These are phyloP conservation scores for Crinitomyces ghanaensis DNA, from an alignment of 805 yeast species.

Conservation along the genomic window DNA sequence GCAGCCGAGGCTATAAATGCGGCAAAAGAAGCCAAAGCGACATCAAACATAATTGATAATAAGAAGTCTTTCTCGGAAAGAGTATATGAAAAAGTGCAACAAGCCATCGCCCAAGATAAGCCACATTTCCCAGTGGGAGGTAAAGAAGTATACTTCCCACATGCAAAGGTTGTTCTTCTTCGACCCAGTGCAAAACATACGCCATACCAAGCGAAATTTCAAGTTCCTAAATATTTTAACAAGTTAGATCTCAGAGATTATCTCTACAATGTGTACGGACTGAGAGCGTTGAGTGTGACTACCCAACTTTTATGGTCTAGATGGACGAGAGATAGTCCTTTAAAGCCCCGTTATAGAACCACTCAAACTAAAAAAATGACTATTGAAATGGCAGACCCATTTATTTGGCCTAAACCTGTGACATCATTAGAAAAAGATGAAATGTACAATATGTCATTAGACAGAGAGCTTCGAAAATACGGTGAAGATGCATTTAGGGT, in stretches of 20 bases:
- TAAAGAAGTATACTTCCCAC: conserved; percentile 69
- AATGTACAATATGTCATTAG: conserved; percentile 25
- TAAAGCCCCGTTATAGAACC: conserved; percentile 57
- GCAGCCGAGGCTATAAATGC: neutral
- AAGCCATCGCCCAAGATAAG: conserved; percentile 30
- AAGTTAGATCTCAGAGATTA: conserved; percentile 92
- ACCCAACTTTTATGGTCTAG: conserved; percentile 71
- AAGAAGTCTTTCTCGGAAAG: conserved; percentile 5
- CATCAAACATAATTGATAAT: neutral
- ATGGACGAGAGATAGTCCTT: conserved; percentile 48
- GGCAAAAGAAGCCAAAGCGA: neutral
- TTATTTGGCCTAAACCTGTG: conserved; percentile 74
- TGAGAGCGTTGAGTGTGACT: conserved; percentile 80
- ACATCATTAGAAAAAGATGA: conserved; percentile 27
- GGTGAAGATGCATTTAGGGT: conserved; percentile 38
- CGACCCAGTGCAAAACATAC: conserved; percentile 94
- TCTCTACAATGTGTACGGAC: conserved; percentile 77
- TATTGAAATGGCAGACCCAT: conserved; percentile 90
- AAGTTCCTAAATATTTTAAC: conserved; percentile 88
- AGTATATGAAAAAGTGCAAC: conserved; percentile 9
- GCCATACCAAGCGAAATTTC: conserved; percentile 93
- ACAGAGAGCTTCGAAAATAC: conserved; percentile 39
- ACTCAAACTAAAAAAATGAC: conserved; percentile 93
- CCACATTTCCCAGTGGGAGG: conserved; percentile 82
- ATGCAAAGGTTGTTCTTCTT: conserved; percentile 65